Evolutionary conservation across 495 filamentous ascomycete species (phyloP).

Genomic region (Penicillium malachiteum): DNA sequence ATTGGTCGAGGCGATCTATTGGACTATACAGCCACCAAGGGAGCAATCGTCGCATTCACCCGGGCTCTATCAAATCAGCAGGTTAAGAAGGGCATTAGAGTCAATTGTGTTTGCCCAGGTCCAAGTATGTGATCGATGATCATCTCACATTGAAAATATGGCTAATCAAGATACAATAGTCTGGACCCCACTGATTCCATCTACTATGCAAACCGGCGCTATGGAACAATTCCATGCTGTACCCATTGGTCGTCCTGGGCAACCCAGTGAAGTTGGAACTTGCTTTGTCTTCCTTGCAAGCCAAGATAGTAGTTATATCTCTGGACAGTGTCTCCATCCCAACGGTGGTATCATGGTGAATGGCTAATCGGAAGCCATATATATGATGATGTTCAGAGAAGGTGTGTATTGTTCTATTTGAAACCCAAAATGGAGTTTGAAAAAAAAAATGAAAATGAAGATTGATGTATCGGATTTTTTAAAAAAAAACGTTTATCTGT

Average conservation of each 20-base stretch:
- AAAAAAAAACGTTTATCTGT: no score
- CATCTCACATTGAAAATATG: not conserved
- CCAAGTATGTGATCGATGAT: slow-evolving; percentile 46
- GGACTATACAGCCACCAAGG: slow-evolving; percentile 84
- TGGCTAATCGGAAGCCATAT: slow-evolving; percentile 36
- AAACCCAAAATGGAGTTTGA: no score
- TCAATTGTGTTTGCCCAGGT: slow-evolving; percentile 79
- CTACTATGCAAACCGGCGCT: slow-evolving; percentile 70
- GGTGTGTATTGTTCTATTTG: not conserved
- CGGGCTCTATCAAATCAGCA: slow-evolving; percentile 76
- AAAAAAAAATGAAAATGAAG: not conserved
- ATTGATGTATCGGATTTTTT: no score
- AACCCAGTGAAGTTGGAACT: slow-evolving; percentile 77
- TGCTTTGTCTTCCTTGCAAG: slow-evolving; percentile 86
- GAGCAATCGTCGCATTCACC: slow-evolving; percentile 80
- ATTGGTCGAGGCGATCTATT: slow-evolving; percentile 78
- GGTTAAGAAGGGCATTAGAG: slow-evolving; percentile 68
- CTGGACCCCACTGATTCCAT: slow-evolving; percentile 81
- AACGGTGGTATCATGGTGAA: slow-evolving; percentile 66
- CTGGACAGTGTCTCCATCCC: slow-evolving; percentile 61
- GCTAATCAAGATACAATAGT: slow-evolving; percentile 36
- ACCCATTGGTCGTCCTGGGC: slow-evolving; percentile 77
- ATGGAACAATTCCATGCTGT: slow-evolving; percentile 67
- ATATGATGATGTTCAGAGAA: not conserved
- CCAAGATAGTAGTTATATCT: slow-evolving; percentile 69